Conservation (phyloP, 495 filamentous ascomycete genomes). For the Choiromyces venosus region DNA sequence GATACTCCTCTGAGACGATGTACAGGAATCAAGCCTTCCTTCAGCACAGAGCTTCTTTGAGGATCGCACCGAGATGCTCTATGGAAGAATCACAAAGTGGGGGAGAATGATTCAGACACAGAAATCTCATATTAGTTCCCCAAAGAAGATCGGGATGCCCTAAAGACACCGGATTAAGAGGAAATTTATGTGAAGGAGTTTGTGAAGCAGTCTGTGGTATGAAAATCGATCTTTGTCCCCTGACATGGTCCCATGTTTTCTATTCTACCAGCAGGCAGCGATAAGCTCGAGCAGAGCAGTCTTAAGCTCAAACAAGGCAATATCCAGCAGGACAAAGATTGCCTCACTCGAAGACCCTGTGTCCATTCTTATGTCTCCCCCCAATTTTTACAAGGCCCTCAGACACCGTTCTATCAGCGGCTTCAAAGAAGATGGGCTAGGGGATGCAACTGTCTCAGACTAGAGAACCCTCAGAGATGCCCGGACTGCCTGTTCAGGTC, state of each 20-base stretch:
- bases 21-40: neutral
- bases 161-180: neutral
- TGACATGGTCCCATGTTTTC: neutral
- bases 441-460: neutral
- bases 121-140: neutral
- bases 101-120: neutral
- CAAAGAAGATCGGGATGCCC: neutral
- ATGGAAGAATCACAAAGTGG: neutral
- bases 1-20: neutral
- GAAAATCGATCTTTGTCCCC: neutral
- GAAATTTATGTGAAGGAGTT: neutral
- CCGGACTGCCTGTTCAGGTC: constrained; percentile 4
- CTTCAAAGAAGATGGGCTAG: constrained; percentile 9
- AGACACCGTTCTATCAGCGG: constrained; percentile 9
- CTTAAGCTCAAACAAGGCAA: constrained; percentile 2
- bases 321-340: neutral
- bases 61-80: neutral
- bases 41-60: neutral
- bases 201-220: neutral
- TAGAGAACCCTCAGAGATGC: constrained; percentile 4
- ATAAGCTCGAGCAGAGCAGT: neutral
- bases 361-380: constrained; percentile 16
- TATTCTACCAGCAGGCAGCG: neutral
- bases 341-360: constrained; percentile 20
- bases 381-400: neutral